Evolutionary conservation across 169 alveolate genomes (phyloP).

Genomic region (Plasmodium adleri): DNA sequence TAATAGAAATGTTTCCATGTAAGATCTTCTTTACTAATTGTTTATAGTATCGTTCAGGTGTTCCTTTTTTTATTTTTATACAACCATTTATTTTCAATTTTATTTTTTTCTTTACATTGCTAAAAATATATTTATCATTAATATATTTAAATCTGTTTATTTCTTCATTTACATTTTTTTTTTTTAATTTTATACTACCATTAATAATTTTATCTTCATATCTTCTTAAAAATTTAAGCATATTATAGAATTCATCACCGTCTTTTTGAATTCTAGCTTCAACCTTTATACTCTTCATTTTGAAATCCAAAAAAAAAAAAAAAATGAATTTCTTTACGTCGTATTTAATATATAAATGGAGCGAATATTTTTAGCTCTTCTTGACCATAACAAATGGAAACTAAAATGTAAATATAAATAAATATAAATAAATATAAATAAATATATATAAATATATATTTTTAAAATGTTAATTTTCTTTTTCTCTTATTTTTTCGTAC

Average conservation of each 20-base stretch:
- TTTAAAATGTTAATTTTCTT: too few species aligned
- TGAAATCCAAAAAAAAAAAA: neutral
- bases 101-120: conserved; percentile 4
- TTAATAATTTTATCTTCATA: conserved; percentile 15
- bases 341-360: too few species aligned
- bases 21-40: neutral
- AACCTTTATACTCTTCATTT: conserved; percentile 20
- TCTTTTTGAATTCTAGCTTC: conserved; percentile 5
- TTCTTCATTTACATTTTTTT: conserved; percentile 18
- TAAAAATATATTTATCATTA: neutral
- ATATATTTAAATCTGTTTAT: neutral
- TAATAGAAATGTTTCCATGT: neutral
- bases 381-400: too few species aligned
- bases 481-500: too few species aligned
- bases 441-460: too few species aligned
- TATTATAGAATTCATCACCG: conserved; percentile 2
- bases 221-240: conserved; percentile 15
- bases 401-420: too few species aligned
- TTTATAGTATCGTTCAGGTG: neutral
- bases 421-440: too few species aligned
- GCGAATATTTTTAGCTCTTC: too few species aligned
- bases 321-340: too few species aligned
- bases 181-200: conserved; percentile 3
- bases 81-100: conserved; percentile 32
- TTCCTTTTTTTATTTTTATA: conserved; percentile 15